phyloP scores from a whole-genome alignment of 768 basidiomycete species.

The Agaricus subrufescens region DNA sequence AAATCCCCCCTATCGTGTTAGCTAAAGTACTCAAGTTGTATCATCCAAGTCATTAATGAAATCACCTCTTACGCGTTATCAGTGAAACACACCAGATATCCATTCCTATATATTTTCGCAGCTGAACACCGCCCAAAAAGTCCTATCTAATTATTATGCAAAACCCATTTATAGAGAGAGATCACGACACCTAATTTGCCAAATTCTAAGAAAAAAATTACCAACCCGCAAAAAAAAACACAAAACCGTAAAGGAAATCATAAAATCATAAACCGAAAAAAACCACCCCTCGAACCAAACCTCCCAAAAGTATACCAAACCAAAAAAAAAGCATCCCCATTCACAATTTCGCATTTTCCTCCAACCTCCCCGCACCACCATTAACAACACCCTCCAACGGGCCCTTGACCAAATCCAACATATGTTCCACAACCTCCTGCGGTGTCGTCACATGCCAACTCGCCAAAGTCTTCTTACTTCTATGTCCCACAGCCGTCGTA shows the following conservation, averaged over 20 bases:
- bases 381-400: too few relatives aligned
- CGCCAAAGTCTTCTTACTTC: conserved; percentile 84
- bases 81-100: too few relatives aligned
- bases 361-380: background rate
- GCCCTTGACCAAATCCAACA: conserved; percentile 56
- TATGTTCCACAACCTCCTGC: conserved; percentile 78
- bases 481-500: conserved; percentile 91
- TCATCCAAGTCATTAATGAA: too few relatives aligned
- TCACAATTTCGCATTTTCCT: background rate
- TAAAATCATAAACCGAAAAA: background rate
- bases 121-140: too few relatives aligned
- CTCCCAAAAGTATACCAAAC: background rate
- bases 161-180: too few relatives aligned
- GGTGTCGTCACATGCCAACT: conserved; percentile 91
- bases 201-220: too few relatives aligned
- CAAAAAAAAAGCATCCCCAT: background rate
- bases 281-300: background rate
- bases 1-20: too few relatives aligned
- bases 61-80: too few relatives aligned
- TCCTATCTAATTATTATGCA: too few relatives aligned
- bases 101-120: too few relatives aligned
- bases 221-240: background rate
- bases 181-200: too few relatives aligned
- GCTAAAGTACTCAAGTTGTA: too few relatives aligned
- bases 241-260: background rate